Evolutionary conservation across 2,329 filamentous ascomycete species (phyloP).

Genomic region (Penicillium sumatraense): DNA sequence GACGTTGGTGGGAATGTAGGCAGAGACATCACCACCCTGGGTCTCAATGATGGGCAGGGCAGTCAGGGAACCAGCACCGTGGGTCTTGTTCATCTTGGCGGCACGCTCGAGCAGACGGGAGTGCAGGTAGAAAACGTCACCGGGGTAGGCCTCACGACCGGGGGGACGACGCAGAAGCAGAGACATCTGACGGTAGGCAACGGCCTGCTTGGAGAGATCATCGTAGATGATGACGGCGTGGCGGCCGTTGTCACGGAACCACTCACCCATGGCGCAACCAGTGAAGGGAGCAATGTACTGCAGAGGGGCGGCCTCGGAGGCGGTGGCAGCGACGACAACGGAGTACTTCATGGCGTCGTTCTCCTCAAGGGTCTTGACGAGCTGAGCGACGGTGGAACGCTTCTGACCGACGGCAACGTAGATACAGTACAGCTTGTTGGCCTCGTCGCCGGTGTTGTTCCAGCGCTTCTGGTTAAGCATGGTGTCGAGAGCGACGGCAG

Average conservation of each 20-base stretch:
- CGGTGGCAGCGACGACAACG: slow-evolving; percentile 91
- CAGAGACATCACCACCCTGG: slow-evolving; percentile 99
- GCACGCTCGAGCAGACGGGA: slow-evolving; percentile 99
- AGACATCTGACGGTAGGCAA: slow-evolving; percentile 98
- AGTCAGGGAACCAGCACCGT: slow-evolving; percentile 94
- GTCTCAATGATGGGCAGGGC: slow-evolving; percentile 98
- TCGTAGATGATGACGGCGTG: slow-evolving; percentile 92
- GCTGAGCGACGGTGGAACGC: slow-evolving; percentile 97
- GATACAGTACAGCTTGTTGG: slow-evolving; percentile 99
- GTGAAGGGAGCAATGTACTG: slow-evolving; percentile 96
- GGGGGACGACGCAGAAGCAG: slow-evolving; percentile 96
- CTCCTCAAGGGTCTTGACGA: slow-evolving; percentile 99
- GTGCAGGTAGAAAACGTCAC: slow-evolving; percentile 99
- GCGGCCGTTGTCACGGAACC: slow-evolving; percentile 81
- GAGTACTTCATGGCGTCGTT: slow-evolving; percentile 99
- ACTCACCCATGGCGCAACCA: slow-evolving; percentile 69
- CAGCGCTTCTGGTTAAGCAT: slow-evolving; percentile 99
- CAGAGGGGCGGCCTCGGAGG: slow-evolving; percentile 92
- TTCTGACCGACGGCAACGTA: slow-evolving; percentile 99
- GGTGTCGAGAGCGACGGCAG: slow-evolving; percentile 94
- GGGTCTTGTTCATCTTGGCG: slow-evolving; percentile 97
- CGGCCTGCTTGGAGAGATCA: slow-evolving; percentile 96
- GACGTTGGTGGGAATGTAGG: slow-evolving; percentile 99
- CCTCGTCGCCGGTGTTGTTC: slow-evolving; percentile 86
- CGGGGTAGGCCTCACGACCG: slow-evolving; percentile 98